Percentiles rank a stretch among this genome's conserved stretches.
Evolutionary conservation across 2,329 filamentous ascomycete genomes (phyloP).

Genomic region (Mariannaea elegans): DNA sequence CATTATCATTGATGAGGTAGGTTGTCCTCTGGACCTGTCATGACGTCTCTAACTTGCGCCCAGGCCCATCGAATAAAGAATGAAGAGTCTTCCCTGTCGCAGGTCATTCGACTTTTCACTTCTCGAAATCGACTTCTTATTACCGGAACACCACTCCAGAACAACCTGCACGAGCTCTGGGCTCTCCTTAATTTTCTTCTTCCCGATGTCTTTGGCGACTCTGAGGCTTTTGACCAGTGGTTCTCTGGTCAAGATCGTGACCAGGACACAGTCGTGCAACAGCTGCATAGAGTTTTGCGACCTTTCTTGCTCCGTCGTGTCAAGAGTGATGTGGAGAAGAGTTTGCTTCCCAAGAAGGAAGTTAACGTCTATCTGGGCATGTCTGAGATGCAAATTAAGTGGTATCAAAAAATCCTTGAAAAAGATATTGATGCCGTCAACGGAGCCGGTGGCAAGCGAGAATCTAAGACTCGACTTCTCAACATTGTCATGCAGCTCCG

Average conservation of each 20-base stretch:
- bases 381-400: constrained; percentile 99
- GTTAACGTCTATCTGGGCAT: constrained; percentile 97
- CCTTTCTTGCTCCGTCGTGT: constrained; percentile 96
- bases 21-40: background rate
- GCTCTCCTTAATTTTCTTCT: constrained; percentile 95
- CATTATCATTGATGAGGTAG: constrained; percentile 92
- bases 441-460: constrained; percentile 92
- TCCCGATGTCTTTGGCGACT: constrained; percentile 97
- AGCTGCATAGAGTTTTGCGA: constrained; percentile 90
- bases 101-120: constrained; percentile 95
- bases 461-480: constrained; percentile 94
- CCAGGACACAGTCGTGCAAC: constrained; percentile 94
- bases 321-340: constrained; percentile 98
- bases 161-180: constrained; percentile 98
- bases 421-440: constrained; percentile 99
- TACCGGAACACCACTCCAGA: constrained; percentile 95
- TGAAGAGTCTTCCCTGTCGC: constrained; percentile 94
- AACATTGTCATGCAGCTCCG: constrained; percentile 99
- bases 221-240: constrained; percentile 97
- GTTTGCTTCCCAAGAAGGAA: constrained; percentile 95
- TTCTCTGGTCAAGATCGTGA: constrained; percentile 91
- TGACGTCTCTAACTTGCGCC: constrained; percentile 24
- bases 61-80: constrained; percentile 96
- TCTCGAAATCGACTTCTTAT: constrained; percentile 95
- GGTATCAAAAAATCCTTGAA: constrained; percentile 98